Evolutionary conservation across 352 stramenopile species (phyloP).

Genomic region (Pythium rishiriense): DNA sequence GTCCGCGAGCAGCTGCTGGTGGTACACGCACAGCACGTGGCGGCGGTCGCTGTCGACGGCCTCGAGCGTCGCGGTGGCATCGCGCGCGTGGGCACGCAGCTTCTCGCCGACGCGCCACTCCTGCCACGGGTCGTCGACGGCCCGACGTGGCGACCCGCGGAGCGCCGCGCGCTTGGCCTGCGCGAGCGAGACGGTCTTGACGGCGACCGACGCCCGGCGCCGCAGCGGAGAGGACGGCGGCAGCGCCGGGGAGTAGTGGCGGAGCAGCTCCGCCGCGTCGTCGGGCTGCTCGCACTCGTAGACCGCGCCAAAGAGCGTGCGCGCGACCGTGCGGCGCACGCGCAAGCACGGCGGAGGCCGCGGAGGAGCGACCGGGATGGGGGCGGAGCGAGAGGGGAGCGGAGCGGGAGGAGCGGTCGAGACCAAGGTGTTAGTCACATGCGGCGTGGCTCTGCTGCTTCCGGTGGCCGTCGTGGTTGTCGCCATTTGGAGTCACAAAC

Average conservation of each 20-base stretch:
- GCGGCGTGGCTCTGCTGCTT: background rate
- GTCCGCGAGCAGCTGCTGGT: conserved; percentile 9
- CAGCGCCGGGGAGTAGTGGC: background rate
- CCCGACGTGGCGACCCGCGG: background rate
- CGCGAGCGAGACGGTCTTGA: conserved; percentile 20
- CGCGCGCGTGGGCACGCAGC: background rate
- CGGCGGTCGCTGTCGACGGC: background rate
- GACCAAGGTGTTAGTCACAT: background rate
- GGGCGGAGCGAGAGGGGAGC: background rate
- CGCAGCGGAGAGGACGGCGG: background rate
- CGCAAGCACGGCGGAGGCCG: conserved; percentile 2
- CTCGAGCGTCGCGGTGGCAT: background rate
- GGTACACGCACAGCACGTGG: background rate
- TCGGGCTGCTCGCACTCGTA: conserved; percentile 13
- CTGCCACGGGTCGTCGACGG: conserved; percentile 6
- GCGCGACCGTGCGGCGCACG: conserved; percentile 5
- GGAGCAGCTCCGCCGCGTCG: background rate
- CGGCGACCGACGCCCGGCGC: background rate
- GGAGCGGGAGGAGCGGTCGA: background rate
- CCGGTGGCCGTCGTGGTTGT: background rate
- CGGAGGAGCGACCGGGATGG: background rate
- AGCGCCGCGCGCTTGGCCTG: background rate
- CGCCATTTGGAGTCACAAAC: background rate
- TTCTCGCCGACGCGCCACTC: conserved; percentile 7
- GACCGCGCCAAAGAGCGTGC: conserved; percentile 11